Evolutionary conservation across 352 stramenopile species (phyloP), one percentile per base, ranked within the genome.

Genomic region (Pythium vanterpoolii): DNA sequence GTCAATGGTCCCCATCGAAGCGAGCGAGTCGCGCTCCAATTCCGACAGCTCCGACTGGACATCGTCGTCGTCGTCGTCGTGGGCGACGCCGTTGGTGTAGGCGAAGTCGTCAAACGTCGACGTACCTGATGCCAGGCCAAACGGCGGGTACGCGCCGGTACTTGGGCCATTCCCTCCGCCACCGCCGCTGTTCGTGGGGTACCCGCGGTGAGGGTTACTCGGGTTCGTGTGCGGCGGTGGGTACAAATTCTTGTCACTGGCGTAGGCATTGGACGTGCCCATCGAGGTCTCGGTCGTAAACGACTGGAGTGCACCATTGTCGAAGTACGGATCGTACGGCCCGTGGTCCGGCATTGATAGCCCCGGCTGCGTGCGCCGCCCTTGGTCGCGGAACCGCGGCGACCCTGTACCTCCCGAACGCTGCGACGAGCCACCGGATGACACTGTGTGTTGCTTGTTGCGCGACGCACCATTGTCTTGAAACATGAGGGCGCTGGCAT

Each of bases 371-470:
- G 27, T 59, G 8, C 40, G 19, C 5, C 46, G 40, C 23, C 23
- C n/a, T 16, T 46, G 24, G 56, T 56, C 46, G 18, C 31, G 34
- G 46, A 49, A 40, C 6, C 59, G 42, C 38, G 45, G 45, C 45
- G 60, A 57, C 27, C 34, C 34, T 9, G n/a, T n/a, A n/a, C 26
- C 26, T 23, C 16, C 38, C 10, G 50, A 50, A 11, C 48, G 51
- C 16, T 57, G 28, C 4, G 60, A 62, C 26, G 78, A 86, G 11
- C 74, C 77, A 3, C 73, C 86, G 3, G 81, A 90, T 10, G 78
- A 90, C 23, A 75, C 73, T 0, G 81, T 90, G 51, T 87, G 82
- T 38, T 86, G 79, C n/a, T 69, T 84, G 21, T 69, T 71, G n/a
- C 52, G 44, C 23, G 51, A 61, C 26, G 43, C 33, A 24, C 45